phyloP scores from a whole-genome alignment of 208 protist genomes.

The Trypanosoma lewisi region DNA sequence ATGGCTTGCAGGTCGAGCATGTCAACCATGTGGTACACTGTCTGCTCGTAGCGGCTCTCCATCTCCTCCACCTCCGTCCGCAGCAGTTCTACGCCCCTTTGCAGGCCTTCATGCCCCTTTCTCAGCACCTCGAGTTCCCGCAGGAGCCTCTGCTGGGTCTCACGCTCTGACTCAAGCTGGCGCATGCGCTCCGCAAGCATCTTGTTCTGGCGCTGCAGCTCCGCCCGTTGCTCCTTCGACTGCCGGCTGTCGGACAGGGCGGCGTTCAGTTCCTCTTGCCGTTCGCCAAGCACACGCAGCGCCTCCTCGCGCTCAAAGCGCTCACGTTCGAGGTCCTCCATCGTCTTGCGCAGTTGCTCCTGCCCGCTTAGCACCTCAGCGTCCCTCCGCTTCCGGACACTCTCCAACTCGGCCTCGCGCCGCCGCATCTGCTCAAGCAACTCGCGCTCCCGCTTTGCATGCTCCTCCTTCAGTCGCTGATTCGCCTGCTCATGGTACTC shows the following conservation, averaged over 20 bases:
- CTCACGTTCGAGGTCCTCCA: constrained; percentile 24
- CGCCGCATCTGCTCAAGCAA: constrained; percentile 26
- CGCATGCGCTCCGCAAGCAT: constrained; percentile 12
- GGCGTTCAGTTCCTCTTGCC: constrained; percentile 20
- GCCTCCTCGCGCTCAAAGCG: constrained; percentile 25
- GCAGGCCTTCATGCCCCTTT: constrained; percentile 2
- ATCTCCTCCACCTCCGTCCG: constrained; percentile 21
- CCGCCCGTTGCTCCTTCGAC: constrained; percentile 13
- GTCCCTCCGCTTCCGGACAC: constrained; percentile 17
- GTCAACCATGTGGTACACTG: constrained; percentile 3
- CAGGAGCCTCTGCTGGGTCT: neutral
- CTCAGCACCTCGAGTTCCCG: constrained; percentile 20
- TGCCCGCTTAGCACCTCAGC: constrained; percentile 19
- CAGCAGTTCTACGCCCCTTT: neutral
- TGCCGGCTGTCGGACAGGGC: constrained; percentile 13
- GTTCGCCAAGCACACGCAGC: constrained; percentile 16
- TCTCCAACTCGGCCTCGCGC: constrained; percentile 19
- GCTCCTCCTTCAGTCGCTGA: constrained; percentile 28
- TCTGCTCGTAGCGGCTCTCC: constrained; percentile 15
- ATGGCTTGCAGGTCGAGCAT: constrained; percentile 1
- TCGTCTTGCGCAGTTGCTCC: constrained; percentile 13
- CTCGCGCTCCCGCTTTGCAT: constrained; percentile 26
- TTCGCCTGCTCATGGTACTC: constrained; percentile 24
- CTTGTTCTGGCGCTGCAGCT: constrained; percentile 8
- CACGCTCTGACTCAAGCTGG: constrained; percentile 8